Base-by-base conservation (phyloP, 768 basidiomycete species). In the Pleurotus eryngii region DNA sequence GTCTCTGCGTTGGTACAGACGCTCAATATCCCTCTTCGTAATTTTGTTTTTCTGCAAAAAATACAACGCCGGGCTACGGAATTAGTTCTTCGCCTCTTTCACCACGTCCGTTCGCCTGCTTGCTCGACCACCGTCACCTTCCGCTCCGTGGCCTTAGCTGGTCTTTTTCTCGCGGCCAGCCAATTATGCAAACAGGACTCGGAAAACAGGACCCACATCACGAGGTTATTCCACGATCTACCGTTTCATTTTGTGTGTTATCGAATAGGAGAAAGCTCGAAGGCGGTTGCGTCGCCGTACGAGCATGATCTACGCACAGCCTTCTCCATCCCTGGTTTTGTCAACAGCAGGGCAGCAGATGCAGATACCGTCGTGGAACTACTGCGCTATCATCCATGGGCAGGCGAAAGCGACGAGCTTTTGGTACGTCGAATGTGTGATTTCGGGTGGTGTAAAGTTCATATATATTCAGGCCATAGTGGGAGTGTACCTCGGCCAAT, bases 21-120 rank as follows among this genome's bases (percentile, higher is more conserved):
- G 1, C 57, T 86, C 46, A 70, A 67, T 42, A 76, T 77, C 3
- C 64, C 77, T 1, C 66, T 80, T 11, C 72, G 74, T 43, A 76
- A 74, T 11, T 75, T 78, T 35, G 80, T 78, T 71, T 81, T 83
- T 49, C 71, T 85, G 7, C 64, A 68, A 14, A 82, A 87, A 61
- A 61, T 83, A 43, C 61, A 74, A 46, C 79, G 77, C 35, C 72
- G 69, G 30, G 67, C 76, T 9, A 68, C 75, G 12, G 76, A 77
- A 37, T 65, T 77, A 14, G 63, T 75, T 26, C 66, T 73, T 30
- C 67, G 69, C 30, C 68, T 76, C 20, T 77, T 83, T 59, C 69
- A 81, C 38, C 22, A 54, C 20, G 18, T 18, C 27, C 39, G 77
- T 27, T 77, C 78, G 6, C 60, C 73, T 12, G 68, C 67, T 35